Evolutionary conservation across 2,329 filamentous ascomycete genomes (phyloP), one percentile per base, ranked within the genome.

Genomic region (Hypoxylon sp.): DNA sequence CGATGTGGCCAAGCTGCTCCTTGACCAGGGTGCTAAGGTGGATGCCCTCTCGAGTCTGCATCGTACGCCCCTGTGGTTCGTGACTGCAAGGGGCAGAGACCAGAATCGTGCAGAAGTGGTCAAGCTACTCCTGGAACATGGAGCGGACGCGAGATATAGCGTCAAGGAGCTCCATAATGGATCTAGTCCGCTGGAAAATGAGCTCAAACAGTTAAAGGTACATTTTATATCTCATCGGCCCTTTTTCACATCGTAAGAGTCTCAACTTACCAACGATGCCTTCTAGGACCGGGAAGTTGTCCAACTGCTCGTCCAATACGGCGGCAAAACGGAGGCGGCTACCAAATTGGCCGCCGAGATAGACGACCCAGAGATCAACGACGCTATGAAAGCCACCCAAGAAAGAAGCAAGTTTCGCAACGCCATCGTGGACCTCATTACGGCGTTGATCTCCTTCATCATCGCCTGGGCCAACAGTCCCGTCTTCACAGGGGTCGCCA

Each of bases 101-200:
- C 48, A 49, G 18, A 56, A 53, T 20, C 31, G 55, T 17, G 45
- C 41, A 29, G 51, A 55, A 37, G 45, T 55, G 21, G 57, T 55
- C 3, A 29, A 48, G 10, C 17, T 48, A 9, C 45, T 62, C 23
- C 27, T 62, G 3, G 53, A 42, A 23, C 43, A 56, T 11, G 45
- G 48, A 10, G 60, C 60, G 3, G 17, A 56, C 17, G 43, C 31
- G 1, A 50, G 41, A 33, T 53, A 59, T 17, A 56, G 55, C 6
- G 17, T 41, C n/a, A 3, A 51, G 7, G 18, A 15, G 26, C 52
- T 62, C 10, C 51, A 48, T 10, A 15, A 38, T 15, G 59, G 55
- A 10, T 50, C 45, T 23, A 62, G 55, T 4, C 60, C 60, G 7
- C 55, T 62, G 8, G 55, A 53, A 45, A 59, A 59, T 40, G 60